Evolutionary conservation across 108 stramenopile species (phyloP).

Genomic region (Skeletonema grethae): DNA sequence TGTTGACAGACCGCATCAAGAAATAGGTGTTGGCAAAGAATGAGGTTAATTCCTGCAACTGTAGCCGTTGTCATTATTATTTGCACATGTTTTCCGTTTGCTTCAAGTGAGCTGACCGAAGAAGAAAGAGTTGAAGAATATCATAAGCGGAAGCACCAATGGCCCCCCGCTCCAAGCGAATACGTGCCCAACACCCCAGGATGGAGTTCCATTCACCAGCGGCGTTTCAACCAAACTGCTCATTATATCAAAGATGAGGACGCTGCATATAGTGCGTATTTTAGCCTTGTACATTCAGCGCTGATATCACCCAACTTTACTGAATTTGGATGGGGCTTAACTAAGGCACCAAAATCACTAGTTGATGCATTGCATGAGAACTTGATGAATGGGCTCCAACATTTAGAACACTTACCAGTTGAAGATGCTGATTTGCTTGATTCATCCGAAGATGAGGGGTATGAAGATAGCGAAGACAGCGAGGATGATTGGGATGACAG

Average conservation of each 20-base stretch:
- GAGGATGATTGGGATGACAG: background rate
- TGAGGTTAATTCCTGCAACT: too few relatives aligned
- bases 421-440: constrained; percentile 7
- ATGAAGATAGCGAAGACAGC: background rate
- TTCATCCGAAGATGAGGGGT: background rate
- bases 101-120: constrained; percentile 32
- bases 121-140: constrained; percentile 53
- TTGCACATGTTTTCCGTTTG: background rate
- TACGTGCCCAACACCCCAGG: constrained; percentile 57
- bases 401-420: constrained; percentile 1
- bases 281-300: constrained; percentile 37
- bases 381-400: constrained; percentile 13
- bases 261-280: constrained; percentile 57
- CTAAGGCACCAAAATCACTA: constrained; percentile 62
- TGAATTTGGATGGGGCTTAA: constrained; percentile 73
- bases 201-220: constrained; percentile 49
- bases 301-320: constrained; percentile 67
- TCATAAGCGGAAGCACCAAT: constrained; percentile 51
- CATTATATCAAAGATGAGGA: constrained; percentile 45
- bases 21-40: too few relatives aligned
- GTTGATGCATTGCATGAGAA: constrained; percentile 41
- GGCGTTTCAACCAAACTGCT: constrained; percentile 53
- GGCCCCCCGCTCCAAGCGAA: constrained; percentile 52
- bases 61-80: too few relatives aligned
- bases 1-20: too few relatives aligned